A percentile compares a stretch with the other conserved stretches of the same genome.
phyloP scores from a whole-genome alignment of 192 early-diverging fungal species.

The Chytriomyces hyalinus region DNA sequence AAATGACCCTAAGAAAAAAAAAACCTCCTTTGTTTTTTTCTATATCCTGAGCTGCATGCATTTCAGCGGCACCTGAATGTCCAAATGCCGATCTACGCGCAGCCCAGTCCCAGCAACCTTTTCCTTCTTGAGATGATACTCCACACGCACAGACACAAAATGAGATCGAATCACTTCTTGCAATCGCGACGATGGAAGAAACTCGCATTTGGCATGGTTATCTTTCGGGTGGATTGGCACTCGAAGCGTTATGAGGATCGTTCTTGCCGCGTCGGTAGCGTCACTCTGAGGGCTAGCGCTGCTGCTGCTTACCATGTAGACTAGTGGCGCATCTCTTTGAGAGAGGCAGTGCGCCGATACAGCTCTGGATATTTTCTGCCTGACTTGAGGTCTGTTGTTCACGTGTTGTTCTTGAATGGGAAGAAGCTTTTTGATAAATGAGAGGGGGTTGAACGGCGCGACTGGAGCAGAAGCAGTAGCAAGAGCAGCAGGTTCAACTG shows the following conservation, averaged over 20 bases:
- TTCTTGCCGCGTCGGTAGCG: neutral
- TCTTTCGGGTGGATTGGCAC: conserved; percentile 15
- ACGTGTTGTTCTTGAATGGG: neutral
- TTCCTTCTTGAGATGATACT: conserved; percentile 23
- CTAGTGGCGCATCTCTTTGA: neutral
- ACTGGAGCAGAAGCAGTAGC: neutral
- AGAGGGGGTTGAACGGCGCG: neutral
- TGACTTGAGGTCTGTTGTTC: neutral
- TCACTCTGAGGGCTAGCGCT: neutral
- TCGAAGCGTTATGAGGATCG: neutral
- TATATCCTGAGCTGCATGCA: conserved; percentile 1
- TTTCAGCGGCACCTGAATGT: conserved; percentile 12
- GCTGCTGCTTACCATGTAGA: neutral
- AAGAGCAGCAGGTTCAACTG: neutral
- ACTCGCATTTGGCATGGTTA: neutral
- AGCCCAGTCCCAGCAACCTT: conserved; percentile 5
- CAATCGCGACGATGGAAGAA: conserved; percentile 11
- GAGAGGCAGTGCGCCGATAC: neutral
- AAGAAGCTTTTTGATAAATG: neutral
- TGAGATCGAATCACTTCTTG: conserved; percentile 16
- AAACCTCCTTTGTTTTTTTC: no score
- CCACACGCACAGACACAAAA: conserved; percentile 15
- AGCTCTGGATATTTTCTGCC: neutral
- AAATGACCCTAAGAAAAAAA: no score
- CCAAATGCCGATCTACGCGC: conserved; percentile 14